These are phyloP conservation scores for Trypanosoma rangeli DNA, from an alignment of 208 protist genomes.

Conservation along the genomic window DNA sequence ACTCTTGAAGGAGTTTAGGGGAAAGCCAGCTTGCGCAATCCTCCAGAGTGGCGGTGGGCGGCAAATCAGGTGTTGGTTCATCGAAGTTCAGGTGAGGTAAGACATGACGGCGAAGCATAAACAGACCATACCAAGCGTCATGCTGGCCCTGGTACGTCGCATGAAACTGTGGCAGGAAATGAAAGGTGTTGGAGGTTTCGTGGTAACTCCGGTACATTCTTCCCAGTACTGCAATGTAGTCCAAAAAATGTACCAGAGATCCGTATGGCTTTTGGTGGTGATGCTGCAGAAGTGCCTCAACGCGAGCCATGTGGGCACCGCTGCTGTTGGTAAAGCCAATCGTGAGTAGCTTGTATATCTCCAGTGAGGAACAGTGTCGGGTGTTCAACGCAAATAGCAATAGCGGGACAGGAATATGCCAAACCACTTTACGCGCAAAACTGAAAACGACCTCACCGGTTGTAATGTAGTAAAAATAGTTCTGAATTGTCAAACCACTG, in stretches of 20 bases:
- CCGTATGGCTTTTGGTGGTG: constrained; percentile 82
- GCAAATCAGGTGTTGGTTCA: constrained; percentile 62
- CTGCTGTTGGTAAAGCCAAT: constrained; percentile 52
- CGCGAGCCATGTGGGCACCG: constrained; percentile 58
- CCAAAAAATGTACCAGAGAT: constrained; percentile 61
- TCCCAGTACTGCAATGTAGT: constrained; percentile 79
- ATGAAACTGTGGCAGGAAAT: constrained; percentile 78
- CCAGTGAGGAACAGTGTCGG: constrained; percentile 47
- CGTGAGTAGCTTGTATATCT: constrained; percentile 70
- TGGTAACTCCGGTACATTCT: constrained; percentile 84
- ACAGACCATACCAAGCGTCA: constrained; percentile 91
- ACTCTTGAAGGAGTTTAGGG: constrained; percentile 62
- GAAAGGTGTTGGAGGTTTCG: constrained; percentile 61
- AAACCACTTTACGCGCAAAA: constrained; percentile 84
- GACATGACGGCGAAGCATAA: constrained; percentile 86
- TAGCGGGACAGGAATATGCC: constrained; percentile 82
- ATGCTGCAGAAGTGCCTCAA: constrained; percentile 89
- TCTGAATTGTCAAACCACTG: constrained; percentile 93
- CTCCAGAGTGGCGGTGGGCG: constrained; percentile 46
- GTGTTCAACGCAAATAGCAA: constrained; percentile 72
- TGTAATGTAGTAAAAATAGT: constrained; percentile 97
- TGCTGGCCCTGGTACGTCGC: constrained; percentile 67
- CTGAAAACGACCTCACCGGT: constrained; percentile 86
- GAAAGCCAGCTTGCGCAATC: constrained; percentile 57
- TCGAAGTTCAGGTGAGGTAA: constrained; percentile 86